These are phyloP conservation scores for Metahyphopichia silvanorum DNA, from an alignment of 805 yeast species.

Conservation along the genomic window DNA sequence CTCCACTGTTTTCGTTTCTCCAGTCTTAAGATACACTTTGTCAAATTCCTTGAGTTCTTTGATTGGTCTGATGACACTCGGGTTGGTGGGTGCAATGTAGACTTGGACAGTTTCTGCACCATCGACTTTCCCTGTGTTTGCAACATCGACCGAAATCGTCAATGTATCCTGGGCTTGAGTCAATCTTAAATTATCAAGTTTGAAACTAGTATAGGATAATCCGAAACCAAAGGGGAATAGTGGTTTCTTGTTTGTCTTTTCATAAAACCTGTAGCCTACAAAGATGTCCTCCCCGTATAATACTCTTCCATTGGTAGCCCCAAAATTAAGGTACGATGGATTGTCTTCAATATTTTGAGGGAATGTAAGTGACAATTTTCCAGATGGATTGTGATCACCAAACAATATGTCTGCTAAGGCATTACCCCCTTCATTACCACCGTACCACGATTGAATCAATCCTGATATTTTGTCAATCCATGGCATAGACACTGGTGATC, in stretches of 20 bases:
- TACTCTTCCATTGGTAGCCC: slow-evolving; percentile 49
- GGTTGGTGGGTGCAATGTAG: slow-evolving; percentile 40
- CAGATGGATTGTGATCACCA: slow-evolving; percentile 61
- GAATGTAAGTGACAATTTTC: slow-evolving; percentile 55
- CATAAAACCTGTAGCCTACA: slow-evolving; percentile 62
- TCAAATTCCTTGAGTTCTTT: slow-evolving; percentile 61
- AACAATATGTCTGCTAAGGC: slow-evolving; percentile 57
- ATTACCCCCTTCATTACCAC: slow-evolving; percentile 57
- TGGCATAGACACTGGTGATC: slow-evolving; percentile 60
- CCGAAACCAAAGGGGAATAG: slow-evolving; percentile 64
- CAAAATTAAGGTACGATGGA: slow-evolving; percentile 53
- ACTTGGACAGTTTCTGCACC: slow-evolving; percentile 59
- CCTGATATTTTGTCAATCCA: slow-evolving; percentile 43
- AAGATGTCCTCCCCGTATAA: slow-evolving; percentile 65
- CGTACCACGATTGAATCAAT: slow-evolving; percentile 53
- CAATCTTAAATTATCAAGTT: slow-evolving; percentile 34
- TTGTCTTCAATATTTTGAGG: slow-evolving; percentile 51
- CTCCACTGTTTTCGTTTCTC: slow-evolving; percentile 35
- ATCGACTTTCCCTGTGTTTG: slow-evolving; percentile 44
- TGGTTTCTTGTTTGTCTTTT: slow-evolving; percentile 45
- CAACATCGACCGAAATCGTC: slow-evolving; percentile 36
- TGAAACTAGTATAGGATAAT: slow-evolving; percentile 55
- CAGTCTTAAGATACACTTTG: slow-evolving; percentile 46
- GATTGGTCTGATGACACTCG: slow-evolving; percentile 46
- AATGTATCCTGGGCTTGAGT: slow-evolving; percentile 19